Conservation (phyloP, 2,329 filamentous ascomycete species). For the Ophiosphaerella herpotricha region DNA sequence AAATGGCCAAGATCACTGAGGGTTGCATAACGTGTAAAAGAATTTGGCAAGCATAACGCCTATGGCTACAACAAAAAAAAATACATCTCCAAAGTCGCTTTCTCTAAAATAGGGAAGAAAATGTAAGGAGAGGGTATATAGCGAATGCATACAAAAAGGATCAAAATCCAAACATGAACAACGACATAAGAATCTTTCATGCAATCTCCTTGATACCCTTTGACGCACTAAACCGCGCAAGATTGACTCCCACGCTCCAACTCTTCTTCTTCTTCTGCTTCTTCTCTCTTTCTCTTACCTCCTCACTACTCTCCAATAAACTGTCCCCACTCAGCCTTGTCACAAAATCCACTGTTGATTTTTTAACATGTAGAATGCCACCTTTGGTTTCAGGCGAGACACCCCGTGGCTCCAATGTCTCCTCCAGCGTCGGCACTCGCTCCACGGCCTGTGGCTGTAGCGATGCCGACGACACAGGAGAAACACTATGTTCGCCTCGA, state of each 20-base stretch:
- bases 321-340: conserved; percentile 20
- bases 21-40: conserved; percentile 4
- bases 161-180: not conserved
- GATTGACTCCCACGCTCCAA: conserved; percentile 33
- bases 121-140: conserved; percentile 4
- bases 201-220: conserved; percentile 37
- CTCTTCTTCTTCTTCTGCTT: conserved; percentile 31
- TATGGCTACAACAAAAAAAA: not conserved
- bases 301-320: conserved; percentile 1
- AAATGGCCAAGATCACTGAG: conserved; percentile 7
- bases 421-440: not conserved
- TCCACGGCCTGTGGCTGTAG: not conserved
- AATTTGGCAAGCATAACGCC: not conserved
- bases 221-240: conserved; percentile 21
- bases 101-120: not conserved
- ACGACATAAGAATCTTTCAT: conserved; percentile 3
- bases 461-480: too few species aligned
- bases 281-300: conserved; percentile 10
- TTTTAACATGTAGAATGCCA: not conserved
- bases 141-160: not conserved
- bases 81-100: too few species aligned
- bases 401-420: not conserved
- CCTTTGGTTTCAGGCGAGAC: not conserved
- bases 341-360: conserved; percentile 5
- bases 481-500: too few species aligned